Evolutionary conservation across 805 yeast species (phyloP), one percentile per base, ranked within the genome.

Genomic region (Candida arabinofermentans): DNA sequence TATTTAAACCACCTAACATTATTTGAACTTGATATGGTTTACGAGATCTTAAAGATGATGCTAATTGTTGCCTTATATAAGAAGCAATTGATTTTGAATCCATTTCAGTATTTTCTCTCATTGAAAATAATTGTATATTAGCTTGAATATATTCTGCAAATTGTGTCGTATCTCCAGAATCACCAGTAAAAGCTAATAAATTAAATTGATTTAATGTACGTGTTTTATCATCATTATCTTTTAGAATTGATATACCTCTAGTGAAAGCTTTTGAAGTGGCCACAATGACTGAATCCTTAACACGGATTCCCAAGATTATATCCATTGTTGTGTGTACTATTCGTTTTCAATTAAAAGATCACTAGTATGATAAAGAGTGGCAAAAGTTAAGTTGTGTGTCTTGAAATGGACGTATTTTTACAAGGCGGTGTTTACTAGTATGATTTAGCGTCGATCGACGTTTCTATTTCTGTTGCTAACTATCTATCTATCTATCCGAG

Each of bases 251-350:
- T 41, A 89, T 84, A 42, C 96, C 96, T 53, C 99, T 77, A 8
- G 96, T 86, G 43, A 83, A 86, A 5, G 97, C 96, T 62, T 84
- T 87, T 9, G 97, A 89, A n/a, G 98, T 86, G 58, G 96, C 96
- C 43, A 91, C 66, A 46, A 93, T 74, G 34, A 91, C 95, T 47
- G 81, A 75, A 57, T 88, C 95, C 55, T 79, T 70, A 26, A 89
- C 84, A 57, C 77, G 83, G 54, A 91, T 83, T 43, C 98, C 98
- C 54, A 91, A 71, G 42, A 91, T 70, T 56, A 91, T 81, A 71
- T 91, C 99, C 98, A 93, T 93, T 34, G 40, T 39, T 30, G 37
- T n/a, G n/a, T n/a, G n/a, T n/a, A n/a, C n/a, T n/a, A n/a, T n/a
- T n/a, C n/a, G n/a, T n/a, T n/a, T n/a, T n/a, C n/a, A n/a, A n/a